Conservation (phyloP, 2,329 filamentous ascomycete genomes). For the Elsinoe necatrix region DNA sequence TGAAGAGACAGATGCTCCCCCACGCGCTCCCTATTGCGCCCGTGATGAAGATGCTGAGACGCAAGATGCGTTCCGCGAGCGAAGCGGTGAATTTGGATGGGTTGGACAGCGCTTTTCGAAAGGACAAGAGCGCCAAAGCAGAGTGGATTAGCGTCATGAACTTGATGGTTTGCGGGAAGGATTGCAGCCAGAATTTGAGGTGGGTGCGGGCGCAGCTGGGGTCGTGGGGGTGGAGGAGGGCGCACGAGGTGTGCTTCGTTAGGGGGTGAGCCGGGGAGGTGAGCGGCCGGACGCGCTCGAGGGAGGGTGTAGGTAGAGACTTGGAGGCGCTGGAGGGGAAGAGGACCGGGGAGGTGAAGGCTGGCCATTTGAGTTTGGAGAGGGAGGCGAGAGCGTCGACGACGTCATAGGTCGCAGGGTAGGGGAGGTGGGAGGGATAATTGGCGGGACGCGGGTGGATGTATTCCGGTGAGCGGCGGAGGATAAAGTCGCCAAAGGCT, state of each 20-base stretch:
- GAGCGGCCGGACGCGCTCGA: conserved; percentile 65
- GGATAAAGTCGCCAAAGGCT: conserved; percentile 56
- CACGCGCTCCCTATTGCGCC: conserved; percentile 79
- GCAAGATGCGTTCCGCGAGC: conserved; percentile 61
- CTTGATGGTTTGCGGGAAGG: conserved; percentile 70
- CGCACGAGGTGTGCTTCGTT: conserved; percentile 78
- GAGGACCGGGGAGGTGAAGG: conserved; percentile 76
- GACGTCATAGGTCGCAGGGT: conserved; percentile 69
- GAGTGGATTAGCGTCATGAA: conserved; percentile 70
- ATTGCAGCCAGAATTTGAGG: conserved; percentile 74
- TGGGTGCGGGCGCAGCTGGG: conserved; percentile 84
- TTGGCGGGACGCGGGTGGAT: conserved; percentile 62
- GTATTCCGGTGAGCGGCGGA: conserved; percentile 67
- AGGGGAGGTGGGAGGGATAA: conserved; percentile 58
- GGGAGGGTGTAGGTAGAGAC: conserved; percentile 50
- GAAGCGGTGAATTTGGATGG: conserved; percentile 59
- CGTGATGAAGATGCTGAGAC: conserved; percentile 68
- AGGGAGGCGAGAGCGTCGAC: conserved; percentile 75
- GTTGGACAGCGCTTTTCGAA: conserved; percentile 58
- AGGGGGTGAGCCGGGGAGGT: conserved; percentile 79
- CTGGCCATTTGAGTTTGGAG: conserved; percentile 76
- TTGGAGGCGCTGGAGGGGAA: conserved; percentile 58
- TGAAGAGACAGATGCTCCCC: conserved; percentile 85
- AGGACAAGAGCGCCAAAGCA: conserved; percentile 59
- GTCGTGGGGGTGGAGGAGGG: conserved; percentile 76